Percentiles rank a stretch among this genome's conserved stretches.
Evolutionary conservation across 768 basidiomycete genomes (phyloP).

Genomic region (Coprinellus aureogranulatus): DNA sequence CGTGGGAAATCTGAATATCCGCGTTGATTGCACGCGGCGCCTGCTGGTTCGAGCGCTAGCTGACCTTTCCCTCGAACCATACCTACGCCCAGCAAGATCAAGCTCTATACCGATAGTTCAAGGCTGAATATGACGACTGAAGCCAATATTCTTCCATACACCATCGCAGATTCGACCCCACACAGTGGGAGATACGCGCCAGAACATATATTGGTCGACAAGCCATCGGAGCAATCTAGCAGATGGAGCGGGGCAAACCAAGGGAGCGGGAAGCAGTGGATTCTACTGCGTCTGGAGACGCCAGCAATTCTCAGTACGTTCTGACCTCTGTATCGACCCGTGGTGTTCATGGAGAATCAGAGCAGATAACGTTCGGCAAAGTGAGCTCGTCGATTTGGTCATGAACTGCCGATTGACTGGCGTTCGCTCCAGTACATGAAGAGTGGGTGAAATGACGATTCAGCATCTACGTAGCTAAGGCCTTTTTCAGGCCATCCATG

Average conservation of each 20-base stretch:
- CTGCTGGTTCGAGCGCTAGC: no score
- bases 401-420: constrained; percentile 9
- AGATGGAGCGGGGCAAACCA: constrained; percentile 75
- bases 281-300: constrained; percentile 62
- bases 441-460: constrained; percentile 35
- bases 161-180: constrained; percentile 60
- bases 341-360: no score
- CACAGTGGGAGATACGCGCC: constrained; percentile 70
- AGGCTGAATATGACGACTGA: constrained; percentile 10
- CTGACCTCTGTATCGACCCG: no score
- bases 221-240: constrained; percentile 61
- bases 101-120: no score
- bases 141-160: constrained; percentile 40
- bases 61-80: no score
- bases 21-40: no score
- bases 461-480: background rate
- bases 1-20: no score
- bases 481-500: constrained; percentile 80
- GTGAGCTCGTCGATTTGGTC: constrained; percentile 33
- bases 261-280: constrained; percentile 64
- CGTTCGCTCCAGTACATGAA: constrained; percentile 36
- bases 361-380: constrained; percentile 79
- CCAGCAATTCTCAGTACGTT: constrained; percentile 65
- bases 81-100: no score
- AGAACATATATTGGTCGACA: constrained; percentile 66